Base-by-base conservation (phyloP, 352 stramenopile genomes). In the Plasmopara viticola region DNA sequence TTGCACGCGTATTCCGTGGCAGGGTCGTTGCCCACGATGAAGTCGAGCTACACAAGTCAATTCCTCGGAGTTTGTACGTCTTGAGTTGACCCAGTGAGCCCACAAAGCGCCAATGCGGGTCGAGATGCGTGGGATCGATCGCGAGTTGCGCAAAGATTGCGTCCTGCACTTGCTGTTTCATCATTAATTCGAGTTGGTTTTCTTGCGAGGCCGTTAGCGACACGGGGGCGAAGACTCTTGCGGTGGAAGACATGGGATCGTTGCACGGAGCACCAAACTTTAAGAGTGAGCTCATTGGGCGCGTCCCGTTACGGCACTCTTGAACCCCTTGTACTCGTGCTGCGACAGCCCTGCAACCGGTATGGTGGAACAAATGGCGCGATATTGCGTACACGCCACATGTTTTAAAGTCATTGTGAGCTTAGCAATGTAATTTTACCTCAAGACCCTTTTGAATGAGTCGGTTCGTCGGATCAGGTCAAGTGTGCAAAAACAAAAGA, bases 151-250 rank as follows among this genome's bases (percentile, higher is more conserved):
- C 67, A 17, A 62, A 58, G 39, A 83, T 40, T 2, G 72, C 70
- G 20, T 74, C 64, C 37, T 76, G 64, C 43, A 83, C 61, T 31
- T 80, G 72, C 41, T 67, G 58, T 25, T 64, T 61, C 58, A 80
- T 70, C 61, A 67, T 70, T 9, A 14, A 31, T 37, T 83, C 72
- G 10, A 80, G 65, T 38, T 38, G 48, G 18, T 45, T 25, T 6
- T 53, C 49, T 46, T 74, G 64, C 9, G 53, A 53, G 0, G 34
- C 51, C 4, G 64, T 61, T 4, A 80, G 57, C 37, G 66, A 61
- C 44, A 83, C 58, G 2, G 46, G 40, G 8, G 52, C 41, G n/a
- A 78, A 74, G 9, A 34, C 42, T 39, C 30, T 43, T 17, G 56
- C 42, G 18, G 39, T 47, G 8, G 46, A 18, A 12, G 18, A 13